Percentiles rank a stretch among this genome's conserved stretches.
phyloP scores from a whole-genome alignment of 2,329 filamentous ascomycete genomes.

The Aspergillus caelatus region DNA sequence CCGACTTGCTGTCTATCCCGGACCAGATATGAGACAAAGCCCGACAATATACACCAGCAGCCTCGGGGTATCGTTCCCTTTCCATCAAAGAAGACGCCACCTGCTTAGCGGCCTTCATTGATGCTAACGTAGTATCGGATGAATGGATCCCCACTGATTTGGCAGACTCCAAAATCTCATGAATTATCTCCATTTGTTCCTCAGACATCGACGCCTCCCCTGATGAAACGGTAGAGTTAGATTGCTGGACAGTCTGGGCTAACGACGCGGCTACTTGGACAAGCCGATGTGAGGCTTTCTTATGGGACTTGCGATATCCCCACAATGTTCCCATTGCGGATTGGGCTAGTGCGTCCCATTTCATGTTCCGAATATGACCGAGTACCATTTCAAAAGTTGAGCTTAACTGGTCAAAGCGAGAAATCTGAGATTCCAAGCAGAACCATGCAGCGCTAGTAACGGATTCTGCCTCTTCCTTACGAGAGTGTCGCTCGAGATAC shows the following conservation, averaged over 20 bases:
- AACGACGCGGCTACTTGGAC: not conserved
- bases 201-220: not conserved
- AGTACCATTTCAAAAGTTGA: not conserved
- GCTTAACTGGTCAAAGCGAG: slow-evolving; percentile 1
- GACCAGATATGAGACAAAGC: not conserved
- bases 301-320: not conserved
- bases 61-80: not conserved
- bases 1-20: not conserved
- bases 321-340: not conserved
- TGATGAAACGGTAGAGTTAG: not conserved
- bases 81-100: not conserved
- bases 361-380: slow-evolving; percentile 3
- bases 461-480: not conserved
- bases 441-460: not conserved
- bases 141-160: not conserved
- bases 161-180: not conserved
- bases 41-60: not conserved
- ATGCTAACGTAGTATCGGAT: not conserved
- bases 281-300: not conserved
- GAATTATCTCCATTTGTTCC: not conserved
- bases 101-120: not conserved
- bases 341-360: slow-evolving; percentile 1
- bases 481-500: not conserved
- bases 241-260: slow-evolving; percentile 1
- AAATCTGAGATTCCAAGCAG: not conserved